A percentile compares a stretch with the other conserved stretches of the same genome.
These are phyloP conservation scores for Globisporangium heterothallicum DNA, from an alignment of 352 stramenopile species.

Conservation along the genomic window DNA sequence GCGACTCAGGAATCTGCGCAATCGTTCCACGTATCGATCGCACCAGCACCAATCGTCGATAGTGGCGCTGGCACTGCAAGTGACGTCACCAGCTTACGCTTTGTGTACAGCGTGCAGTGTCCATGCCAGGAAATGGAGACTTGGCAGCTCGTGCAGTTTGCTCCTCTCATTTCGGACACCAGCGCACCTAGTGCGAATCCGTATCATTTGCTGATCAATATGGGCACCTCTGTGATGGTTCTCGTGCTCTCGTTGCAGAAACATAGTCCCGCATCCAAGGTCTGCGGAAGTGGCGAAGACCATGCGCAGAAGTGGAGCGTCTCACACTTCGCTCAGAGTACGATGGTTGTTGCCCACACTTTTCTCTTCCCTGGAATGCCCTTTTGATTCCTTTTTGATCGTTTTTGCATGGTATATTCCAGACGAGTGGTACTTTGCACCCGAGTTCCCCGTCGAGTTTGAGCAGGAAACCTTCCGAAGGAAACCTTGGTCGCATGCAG, in stretches of 20 bases:
- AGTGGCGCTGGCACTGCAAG: slow-evolving; percentile 1
- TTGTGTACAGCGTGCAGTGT: slow-evolving; percentile 26
- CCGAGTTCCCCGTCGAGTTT: slow-evolving; percentile 37
- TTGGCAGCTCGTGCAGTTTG: slow-evolving; percentile 45
- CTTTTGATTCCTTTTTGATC: background rate
- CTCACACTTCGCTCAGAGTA: slow-evolving; percentile 31
- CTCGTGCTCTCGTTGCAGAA: slow-evolving; percentile 19
- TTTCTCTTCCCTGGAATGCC: background rate
- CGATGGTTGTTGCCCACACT: background rate
- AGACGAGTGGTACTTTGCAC: slow-evolving; percentile 37
- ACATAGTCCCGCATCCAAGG: background rate
- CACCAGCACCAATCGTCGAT: slow-evolving; percentile 29
- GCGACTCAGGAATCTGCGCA: slow-evolving; percentile 18
- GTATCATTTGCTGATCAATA: slow-evolving; percentile 52
- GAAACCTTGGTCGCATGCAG: background rate
- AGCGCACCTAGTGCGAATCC: slow-evolving; percentile 3
- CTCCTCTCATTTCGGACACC: background rate
- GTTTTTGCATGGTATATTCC: background rate
- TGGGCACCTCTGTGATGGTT: slow-evolving; percentile 30
- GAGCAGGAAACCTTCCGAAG: slow-evolving; percentile 5
- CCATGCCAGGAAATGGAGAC: slow-evolving; percentile 25
- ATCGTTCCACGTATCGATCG: slow-evolving; percentile 33
- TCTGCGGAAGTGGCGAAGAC: too few relatives aligned
- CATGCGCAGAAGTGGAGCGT: slow-evolving; percentile 11
- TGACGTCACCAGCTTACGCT: slow-evolving; percentile 26